These are phyloP conservation scores for Sporothrix schenckii DNA, from an alignment of 2,329 filamentous ascomycete genomes.

Conservation along the genomic window DNA sequence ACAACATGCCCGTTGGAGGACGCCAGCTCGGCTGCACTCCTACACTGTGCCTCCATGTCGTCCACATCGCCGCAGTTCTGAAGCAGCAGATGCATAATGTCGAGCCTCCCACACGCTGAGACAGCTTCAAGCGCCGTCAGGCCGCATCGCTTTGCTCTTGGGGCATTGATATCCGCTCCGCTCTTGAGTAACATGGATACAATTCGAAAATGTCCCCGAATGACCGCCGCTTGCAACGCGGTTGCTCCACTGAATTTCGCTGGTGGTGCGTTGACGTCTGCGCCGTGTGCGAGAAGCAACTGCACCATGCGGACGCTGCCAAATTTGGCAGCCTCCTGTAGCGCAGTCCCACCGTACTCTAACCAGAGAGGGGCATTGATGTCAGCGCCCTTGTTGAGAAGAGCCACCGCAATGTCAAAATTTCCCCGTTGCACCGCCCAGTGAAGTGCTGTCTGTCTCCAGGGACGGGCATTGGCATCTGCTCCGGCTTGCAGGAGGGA, in stretches of 20 bases:
- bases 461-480: not conserved
- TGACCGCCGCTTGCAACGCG: not conserved
- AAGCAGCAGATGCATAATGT: slow-evolving; percentile 17
- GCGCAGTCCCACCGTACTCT: not conserved
- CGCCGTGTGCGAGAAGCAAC: not conserved
- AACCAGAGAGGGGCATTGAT: not conserved
- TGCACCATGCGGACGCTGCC: slow-evolving; percentile 10
- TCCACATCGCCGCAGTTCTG: not conserved
- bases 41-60: not conserved
- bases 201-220: not conserved
- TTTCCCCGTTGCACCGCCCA: no score
- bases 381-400: not conserved
- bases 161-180: slow-evolving; percentile 1
- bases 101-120: slow-evolving; percentile 1
- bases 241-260: not conserved
- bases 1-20: slow-evolving; percentile 2
- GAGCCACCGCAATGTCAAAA: not conserved
- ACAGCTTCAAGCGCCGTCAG: slow-evolving; percentile 8
- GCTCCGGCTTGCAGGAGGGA: slow-evolving; percentile 7
- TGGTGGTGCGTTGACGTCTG: slow-evolving; percentile 8
- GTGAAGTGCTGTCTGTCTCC: no score
- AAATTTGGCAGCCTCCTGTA: not conserved
- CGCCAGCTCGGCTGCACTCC: slow-evolving; percentile 11
- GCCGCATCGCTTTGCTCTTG: not conserved
- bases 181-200: not conserved